Percentiles rank a stretch among this genome's conserved stretches.
phyloP scores from a whole-genome alignment of 495 filamentous ascomycete genomes.

The Penicillium ochrochloron region DNA sequence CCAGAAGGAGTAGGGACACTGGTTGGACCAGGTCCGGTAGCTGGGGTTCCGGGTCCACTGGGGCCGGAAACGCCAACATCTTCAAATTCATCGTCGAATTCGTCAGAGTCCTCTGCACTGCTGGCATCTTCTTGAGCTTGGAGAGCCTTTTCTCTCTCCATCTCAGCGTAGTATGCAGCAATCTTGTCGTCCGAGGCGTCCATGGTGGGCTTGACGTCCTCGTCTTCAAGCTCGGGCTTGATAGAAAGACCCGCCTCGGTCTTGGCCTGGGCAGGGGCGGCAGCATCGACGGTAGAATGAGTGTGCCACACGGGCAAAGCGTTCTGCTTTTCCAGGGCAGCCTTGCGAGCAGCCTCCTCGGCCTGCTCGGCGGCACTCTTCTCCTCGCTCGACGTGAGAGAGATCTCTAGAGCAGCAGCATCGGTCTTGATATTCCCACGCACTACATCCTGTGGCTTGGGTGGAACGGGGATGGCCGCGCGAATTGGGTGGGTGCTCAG shows the following conservation, averaged over 20 bases:
- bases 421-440: slow-evolving; percentile 70
- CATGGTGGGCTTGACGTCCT: slow-evolving; percentile 57
- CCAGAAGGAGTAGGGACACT: slow-evolving; percentile 34
- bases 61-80: slow-evolving; percentile 49
- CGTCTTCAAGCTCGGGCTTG: slow-evolving; percentile 55
- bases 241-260: slow-evolving; percentile 43
- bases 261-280: slow-evolving; percentile 32
- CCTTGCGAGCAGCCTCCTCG: slow-evolving; percentile 73
- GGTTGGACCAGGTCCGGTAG: slow-evolving; percentile 35
- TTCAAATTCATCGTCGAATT: slow-evolving; percentile 55
- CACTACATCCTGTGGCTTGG: slow-evolving; percentile 65
- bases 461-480: slow-evolving; percentile 48
- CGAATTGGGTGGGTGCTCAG: slow-evolving; percentile 59
- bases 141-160: slow-evolving; percentile 53
- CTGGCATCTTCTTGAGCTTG: slow-evolving; percentile 53
- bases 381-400: slow-evolving; percentile 73
- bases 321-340: slow-evolving; percentile 79
- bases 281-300: slow-evolving; percentile 71
- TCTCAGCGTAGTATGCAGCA: slow-evolving; percentile 56
- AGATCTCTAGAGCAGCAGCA: slow-evolving; percentile 75
- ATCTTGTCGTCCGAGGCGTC: slow-evolving; percentile 54
- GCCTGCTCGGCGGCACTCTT: slow-evolving; percentile 75
- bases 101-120: slow-evolving; percentile 53
- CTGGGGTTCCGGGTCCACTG: slow-evolving; percentile 46
- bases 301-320: slow-evolving; percentile 88